Percentiles rank a stretch among this genome's conserved stretches.
phyloP scores from a whole-genome alignment of 176 grass and related monocot genomes.

The Carex myosuroides region DNA sequence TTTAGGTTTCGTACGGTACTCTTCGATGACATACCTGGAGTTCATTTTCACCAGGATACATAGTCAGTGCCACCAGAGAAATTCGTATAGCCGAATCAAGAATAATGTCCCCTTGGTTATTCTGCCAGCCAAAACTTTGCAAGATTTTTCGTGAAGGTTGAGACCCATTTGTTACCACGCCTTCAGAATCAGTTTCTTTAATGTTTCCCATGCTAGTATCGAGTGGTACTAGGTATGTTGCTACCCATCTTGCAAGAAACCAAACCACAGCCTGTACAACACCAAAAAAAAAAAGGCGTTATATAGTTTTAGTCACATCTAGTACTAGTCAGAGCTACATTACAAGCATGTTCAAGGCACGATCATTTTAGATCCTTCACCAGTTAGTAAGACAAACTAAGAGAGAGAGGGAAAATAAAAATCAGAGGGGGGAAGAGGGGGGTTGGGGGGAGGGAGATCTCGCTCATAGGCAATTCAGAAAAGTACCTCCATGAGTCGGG shows the following conservation, averaged over 20 bases:
- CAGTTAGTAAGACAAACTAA: neutral
- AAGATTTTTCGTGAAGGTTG: constrained; percentile 74
- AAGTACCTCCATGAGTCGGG: constrained; percentile 88
- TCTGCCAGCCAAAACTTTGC: constrained; percentile 79
- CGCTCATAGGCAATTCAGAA: constrained; percentile 16
- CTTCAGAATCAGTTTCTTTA: constrained; percentile 35
- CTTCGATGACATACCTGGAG: constrained; percentile 52
- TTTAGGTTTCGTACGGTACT: neutral
- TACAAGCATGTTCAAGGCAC: neutral
- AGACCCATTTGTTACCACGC: constrained; percentile 27
- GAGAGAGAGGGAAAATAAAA: neutral
- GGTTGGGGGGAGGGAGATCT: neutral
- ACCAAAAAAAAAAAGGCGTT: constrained; percentile 28
- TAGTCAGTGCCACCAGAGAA: constrained; percentile 67
- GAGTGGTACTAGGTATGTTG: constrained; percentile 88
- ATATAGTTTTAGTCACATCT: constrained; percentile 1
- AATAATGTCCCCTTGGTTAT: constrained; percentile 77
- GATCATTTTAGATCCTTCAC: neutral
- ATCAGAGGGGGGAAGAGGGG: neutral
- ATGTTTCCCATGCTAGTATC: constrained; percentile 57
- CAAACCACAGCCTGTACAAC: constrained; percentile 72
- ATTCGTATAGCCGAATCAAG: constrained; percentile 84
- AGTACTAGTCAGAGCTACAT: neutral
- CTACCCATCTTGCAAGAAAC: constrained; percentile 95
- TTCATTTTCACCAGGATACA: constrained; percentile 86